Evolutionary conservation across 768 basidiomycete species (phyloP).

Genomic region (Boletellus emodensis): DNA sequence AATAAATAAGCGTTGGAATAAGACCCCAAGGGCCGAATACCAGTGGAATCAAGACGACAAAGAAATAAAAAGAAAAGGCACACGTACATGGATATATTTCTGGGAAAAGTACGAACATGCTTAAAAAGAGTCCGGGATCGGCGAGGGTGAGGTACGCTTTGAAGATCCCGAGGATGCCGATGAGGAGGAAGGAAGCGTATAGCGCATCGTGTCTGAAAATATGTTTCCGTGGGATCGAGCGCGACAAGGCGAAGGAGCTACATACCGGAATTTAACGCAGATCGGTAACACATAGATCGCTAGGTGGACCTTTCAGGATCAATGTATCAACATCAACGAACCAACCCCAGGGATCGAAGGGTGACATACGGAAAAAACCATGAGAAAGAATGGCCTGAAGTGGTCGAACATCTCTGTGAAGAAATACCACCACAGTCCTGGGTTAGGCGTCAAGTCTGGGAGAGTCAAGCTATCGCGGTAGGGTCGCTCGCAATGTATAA

Average conservation of each 20-base stretch:
- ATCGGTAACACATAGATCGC: conserved; percentile 79
- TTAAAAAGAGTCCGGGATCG: conserved; percentile 83
- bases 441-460: conserved; percentile 89
- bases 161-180: conserved; percentile 78
- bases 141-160: conserved; percentile 91
- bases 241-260: not conserved
- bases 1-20: not conserved
- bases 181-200: conserved; percentile 69
- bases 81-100: conserved; percentile 77
- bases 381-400: conserved; percentile 92
- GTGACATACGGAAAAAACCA: conserved; percentile 79
- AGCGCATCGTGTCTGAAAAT: conserved; percentile 72
- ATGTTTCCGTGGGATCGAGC: not conserved
- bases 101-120: conserved; percentile 77
- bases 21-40: not conserved
- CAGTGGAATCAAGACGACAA: not conserved
- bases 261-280: conserved; percentile 84
- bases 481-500: not conserved
- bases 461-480: conserved; percentile 57
- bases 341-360: not conserved
- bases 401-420: conserved; percentile 99
- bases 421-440: conserved; percentile 98
- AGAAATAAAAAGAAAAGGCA: conserved; percentile 18
- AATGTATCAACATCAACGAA: not conserved
- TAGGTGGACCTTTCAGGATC: conserved; percentile 62